Percentiles rank a stretch among this genome's conserved stretches.
Evolutionary conservation across 2,329 filamentous ascomycete species (phyloP).

Genomic region (Alternaria triticimaculans): DNA sequence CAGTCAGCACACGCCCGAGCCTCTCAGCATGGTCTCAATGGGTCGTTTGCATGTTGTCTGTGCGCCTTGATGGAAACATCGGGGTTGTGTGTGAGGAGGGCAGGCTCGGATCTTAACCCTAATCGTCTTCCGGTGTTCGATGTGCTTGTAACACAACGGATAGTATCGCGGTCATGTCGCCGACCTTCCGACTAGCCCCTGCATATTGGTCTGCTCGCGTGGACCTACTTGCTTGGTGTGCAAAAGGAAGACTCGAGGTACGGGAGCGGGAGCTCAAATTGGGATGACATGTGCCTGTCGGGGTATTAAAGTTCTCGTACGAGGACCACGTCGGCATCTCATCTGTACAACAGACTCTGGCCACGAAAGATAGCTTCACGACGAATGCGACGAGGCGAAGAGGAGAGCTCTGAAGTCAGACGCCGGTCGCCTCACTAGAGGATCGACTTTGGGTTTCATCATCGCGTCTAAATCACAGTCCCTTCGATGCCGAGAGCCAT

Average conservation of each 20-base stretch:
- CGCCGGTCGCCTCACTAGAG: conserved; percentile 58
- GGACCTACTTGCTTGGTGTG: conserved; percentile 26
- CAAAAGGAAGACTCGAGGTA: conserved; percentile 55
- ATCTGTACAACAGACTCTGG: conserved; percentile 76
- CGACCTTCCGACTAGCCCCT: conserved; percentile 67
- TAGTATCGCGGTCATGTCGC: conserved; percentile 64
- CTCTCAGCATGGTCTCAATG: conserved; percentile 64
- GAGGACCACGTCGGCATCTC: conserved; percentile 77
- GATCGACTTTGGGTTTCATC: conserved; percentile 61
- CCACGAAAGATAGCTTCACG: conserved; percentile 64
- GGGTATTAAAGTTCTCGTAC: conserved; percentile 73
- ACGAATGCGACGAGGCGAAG: conserved; percentile 46
- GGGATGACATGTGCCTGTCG: conserved; percentile 74
- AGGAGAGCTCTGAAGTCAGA: conserved; percentile 59
- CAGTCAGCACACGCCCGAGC: conserved; percentile 63
- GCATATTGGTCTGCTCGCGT: conserved; percentile 26
- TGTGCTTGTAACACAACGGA: conserved; percentile 55
- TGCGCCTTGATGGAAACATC: conserved; percentile 48
- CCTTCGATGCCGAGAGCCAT: conserved; percentile 15
- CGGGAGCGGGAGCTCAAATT: conserved; percentile 57
- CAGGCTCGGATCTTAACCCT: conserved; percentile 96
- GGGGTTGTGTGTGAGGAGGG: conserved; percentile 60
- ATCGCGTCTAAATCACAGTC: conserved; percentile 21
- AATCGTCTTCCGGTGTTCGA: conserved; percentile 73
- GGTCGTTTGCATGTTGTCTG: conserved; percentile 49